phyloP scores from a whole-genome alignment of 208 protist species.

The Trypanosoma melophagium region DNA sequence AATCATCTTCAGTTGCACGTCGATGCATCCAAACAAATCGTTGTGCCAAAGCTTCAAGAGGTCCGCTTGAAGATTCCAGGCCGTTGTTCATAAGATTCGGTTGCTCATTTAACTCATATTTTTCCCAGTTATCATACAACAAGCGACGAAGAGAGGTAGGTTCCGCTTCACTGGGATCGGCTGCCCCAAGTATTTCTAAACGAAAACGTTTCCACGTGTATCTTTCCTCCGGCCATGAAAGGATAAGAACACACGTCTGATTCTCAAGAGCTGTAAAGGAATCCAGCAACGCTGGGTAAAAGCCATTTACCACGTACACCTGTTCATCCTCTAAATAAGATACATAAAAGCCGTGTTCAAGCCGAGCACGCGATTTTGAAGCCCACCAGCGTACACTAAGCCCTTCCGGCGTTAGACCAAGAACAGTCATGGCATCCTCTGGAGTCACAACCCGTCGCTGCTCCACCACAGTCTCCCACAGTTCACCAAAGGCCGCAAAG shows the following conservation, averaged over 20 bases:
- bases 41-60: conserved; percentile 72
- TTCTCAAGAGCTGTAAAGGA: conserved; percentile 32
- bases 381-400: conserved; percentile 45
- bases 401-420: conserved; percentile 34
- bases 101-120: conserved; percentile 38
- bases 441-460: conserved; percentile 61
- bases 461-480: conserved; percentile 65
- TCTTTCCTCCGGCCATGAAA: conserved; percentile 45
- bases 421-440: conserved; percentile 43
- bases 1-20: conserved; percentile 55
- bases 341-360: conserved; percentile 51
- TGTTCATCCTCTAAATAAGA: conserved; percentile 32
- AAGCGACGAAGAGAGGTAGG: conserved; percentile 39
- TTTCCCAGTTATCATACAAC: conserved; percentile 45
- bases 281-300: conserved; percentile 56
- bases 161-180: conserved; percentile 43
- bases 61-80: conserved; percentile 48
- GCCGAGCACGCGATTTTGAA: conserved; percentile 22
- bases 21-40: conserved; percentile 67
- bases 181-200: conserved; percentile 48
- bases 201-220: conserved; percentile 56
- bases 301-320: conserved; percentile 78
- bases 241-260: conserved; percentile 33
- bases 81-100: conserved; percentile 50
- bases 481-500: conserved; percentile 50